Conservation (phyloP, 2,329 filamentous ascomycete species). For the Pseudophaeomoniella oleicola region DNA sequence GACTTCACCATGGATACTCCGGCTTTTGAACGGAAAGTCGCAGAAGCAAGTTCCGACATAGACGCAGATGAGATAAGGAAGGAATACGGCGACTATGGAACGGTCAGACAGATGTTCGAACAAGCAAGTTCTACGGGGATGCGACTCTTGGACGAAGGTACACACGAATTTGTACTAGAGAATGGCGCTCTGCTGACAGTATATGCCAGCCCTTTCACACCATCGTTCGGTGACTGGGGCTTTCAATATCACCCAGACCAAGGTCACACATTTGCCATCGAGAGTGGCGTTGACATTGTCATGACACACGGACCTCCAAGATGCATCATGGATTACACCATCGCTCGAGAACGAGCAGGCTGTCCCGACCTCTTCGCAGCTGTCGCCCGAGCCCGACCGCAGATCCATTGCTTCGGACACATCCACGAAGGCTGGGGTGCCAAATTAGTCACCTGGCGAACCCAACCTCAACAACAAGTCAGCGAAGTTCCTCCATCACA, state of each 20-base stretch:
- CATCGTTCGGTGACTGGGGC: constrained; percentile 29
- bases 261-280: constrained; percentile 22
- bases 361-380: constrained; percentile 18
- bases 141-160: constrained; percentile 36
- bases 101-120: constrained; percentile 25
- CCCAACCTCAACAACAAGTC: no score
- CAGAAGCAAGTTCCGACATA: constrained; percentile 13
- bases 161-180: constrained; percentile 28
- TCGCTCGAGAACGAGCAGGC: constrained; percentile 15
- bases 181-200: constrained; percentile 37
- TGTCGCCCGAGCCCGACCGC: constrained; percentile 17
- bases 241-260: constrained; percentile 32
- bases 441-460: constrained; percentile 38
- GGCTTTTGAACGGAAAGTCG: constrained; percentile 20
- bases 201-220: constrained; percentile 41
- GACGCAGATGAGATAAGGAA: constrained; percentile 15
- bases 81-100: constrained; percentile 25
- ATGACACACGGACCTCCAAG: constrained; percentile 42
- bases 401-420: constrained; percentile 22
- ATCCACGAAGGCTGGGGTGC: constrained; percentile 37
- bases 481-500: constrained; percentile 25
- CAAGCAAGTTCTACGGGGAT: constrained; percentile 25
- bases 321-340: constrained; percentile 34
- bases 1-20: constrained; percentile 29
- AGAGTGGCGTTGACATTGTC: constrained; percentile 26